phyloP scores from a whole-genome alignment of 208 protist species.

The Crithidia thermophila region DNA sequence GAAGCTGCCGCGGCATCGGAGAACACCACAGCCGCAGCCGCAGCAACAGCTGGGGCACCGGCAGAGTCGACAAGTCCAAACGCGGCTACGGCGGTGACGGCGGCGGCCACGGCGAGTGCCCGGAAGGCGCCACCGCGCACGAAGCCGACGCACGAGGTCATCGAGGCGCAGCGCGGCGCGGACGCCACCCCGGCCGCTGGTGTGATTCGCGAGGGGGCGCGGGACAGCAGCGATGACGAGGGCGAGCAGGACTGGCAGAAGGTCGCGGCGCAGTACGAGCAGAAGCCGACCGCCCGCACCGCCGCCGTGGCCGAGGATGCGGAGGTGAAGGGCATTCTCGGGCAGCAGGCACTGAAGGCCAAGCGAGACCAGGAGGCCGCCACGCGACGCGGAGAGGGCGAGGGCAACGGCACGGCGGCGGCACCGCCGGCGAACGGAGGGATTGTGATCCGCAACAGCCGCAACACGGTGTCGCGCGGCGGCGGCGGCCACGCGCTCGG shows the following conservation, averaged over 20 bases:
- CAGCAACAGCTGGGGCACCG: slow-evolving; percentile 3
- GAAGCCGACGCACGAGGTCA: slow-evolving; percentile 80
- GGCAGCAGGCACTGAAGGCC: slow-evolving; percentile 83
- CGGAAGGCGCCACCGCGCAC: slow-evolving; percentile 76
- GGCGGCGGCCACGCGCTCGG: slow-evolving; percentile 45
- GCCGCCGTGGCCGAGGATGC: slow-evolving; percentile 46
- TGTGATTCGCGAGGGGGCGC: slow-evolving; percentile 70
- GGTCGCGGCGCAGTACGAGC: slow-evolving; percentile 75
- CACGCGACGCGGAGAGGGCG: slow-evolving; percentile 8
- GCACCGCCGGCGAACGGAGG: slow-evolving; percentile 37
- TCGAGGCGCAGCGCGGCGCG: slow-evolving; percentile 41
- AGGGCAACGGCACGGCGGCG: slow-evolving; percentile 25
- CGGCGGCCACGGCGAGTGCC: slow-evolving; percentile 32
- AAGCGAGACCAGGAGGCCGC: slow-evolving; percentile 82
- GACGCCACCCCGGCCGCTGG: slow-evolving; percentile 42
- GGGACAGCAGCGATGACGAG: slow-evolving; percentile 35
- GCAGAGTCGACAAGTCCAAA: no score
- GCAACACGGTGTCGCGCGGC: slow-evolving; percentile 32
- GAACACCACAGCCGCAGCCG: background rate
- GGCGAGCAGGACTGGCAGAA: slow-evolving; percentile 80
- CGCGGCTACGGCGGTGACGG: slow-evolving; percentile 3
- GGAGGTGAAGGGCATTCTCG: slow-evolving; percentile 76
- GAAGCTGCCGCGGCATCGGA: background rate
- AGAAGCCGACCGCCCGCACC: slow-evolving; percentile 34
- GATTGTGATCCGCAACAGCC: slow-evolving; percentile 75